Percentiles rank a stretch among this genome's conserved stretches.
phyloP scores from a whole-genome alignment of 176 grass and related monocot species.

The Aechmea fasciata region DNA sequence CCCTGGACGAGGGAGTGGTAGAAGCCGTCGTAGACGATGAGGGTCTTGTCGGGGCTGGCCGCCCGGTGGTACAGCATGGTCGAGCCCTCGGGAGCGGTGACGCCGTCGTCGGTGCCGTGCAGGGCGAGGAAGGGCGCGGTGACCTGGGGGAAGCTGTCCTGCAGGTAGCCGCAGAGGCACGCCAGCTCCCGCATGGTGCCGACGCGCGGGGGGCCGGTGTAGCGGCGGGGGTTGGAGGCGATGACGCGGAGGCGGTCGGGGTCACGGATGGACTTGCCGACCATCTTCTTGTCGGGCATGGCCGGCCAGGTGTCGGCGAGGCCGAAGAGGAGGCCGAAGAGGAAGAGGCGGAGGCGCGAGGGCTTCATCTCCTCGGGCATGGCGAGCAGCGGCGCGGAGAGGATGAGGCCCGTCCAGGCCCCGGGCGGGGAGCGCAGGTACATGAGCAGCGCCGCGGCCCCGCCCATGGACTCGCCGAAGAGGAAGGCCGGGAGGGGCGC shows the following conservation, averaged over 20 bases:
- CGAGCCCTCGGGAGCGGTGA: slow-evolving; percentile 53
- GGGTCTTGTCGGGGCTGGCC: slow-evolving; percentile 38
- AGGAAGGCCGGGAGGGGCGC: slow-evolving; percentile 46
- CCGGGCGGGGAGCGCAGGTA: slow-evolving; percentile 45
- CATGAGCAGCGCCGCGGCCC: slow-evolving; percentile 46
- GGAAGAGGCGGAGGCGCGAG: slow-evolving; percentile 38
- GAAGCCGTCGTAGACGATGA: slow-evolving; percentile 63
- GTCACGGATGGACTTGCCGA: slow-evolving; percentile 32
- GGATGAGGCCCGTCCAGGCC: slow-evolving; percentile 46
- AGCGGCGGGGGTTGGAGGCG: slow-evolving; percentile 41
- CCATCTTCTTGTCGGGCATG: slow-evolving; percentile 58
- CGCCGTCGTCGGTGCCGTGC: slow-evolving; percentile 55
- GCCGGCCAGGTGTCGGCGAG: slow-evolving; percentile 59
- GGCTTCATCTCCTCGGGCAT: slow-evolving; percentile 62
- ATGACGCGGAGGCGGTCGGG: slow-evolving; percentile 38
- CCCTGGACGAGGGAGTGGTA: slow-evolving; percentile 65
- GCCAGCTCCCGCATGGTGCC: slow-evolving; percentile 73
- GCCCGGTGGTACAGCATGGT: slow-evolving; percentile 54
- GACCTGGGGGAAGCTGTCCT: slow-evolving; percentile 29
- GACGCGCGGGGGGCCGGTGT: slow-evolving; percentile 36
- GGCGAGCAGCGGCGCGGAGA: slow-evolving; percentile 52
- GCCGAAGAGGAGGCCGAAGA: slow-evolving; percentile 60
- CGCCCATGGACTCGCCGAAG: slow-evolving; percentile 71
- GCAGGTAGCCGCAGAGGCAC: slow-evolving; percentile 38
- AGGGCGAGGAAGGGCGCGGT: slow-evolving; percentile 46